Conservation (phyloP, 371 early-diverging fungal genomes). For the Mucor circinelloides region DNA sequence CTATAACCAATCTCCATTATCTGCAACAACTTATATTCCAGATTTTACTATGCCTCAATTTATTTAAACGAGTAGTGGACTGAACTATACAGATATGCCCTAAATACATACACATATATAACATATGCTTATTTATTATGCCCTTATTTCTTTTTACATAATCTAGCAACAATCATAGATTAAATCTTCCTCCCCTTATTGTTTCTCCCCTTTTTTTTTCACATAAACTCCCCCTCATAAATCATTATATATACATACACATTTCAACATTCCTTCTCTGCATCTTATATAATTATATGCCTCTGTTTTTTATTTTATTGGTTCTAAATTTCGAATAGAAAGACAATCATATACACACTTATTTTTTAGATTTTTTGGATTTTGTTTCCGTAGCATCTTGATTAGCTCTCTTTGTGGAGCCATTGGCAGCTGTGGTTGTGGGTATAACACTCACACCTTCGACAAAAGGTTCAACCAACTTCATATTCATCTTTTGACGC, state of each 20-base stretch:
- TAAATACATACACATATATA: background rate
- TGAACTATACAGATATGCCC: background rate
- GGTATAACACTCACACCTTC: slow-evolving; percentile 15
- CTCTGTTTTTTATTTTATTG: background rate
- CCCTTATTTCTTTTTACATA: background rate
- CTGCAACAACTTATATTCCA: slow-evolving; percentile 4
- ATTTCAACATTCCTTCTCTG: slow-evolving; percentile 17
- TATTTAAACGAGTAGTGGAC: background rate
- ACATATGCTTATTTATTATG: background rate
- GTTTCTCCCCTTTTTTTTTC: background rate
- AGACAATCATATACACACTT: background rate
- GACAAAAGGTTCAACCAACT: slow-evolving; percentile 63
- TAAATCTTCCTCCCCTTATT: background rate
- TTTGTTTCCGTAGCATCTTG: background rate
- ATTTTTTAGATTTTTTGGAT: slow-evolving; percentile 13
- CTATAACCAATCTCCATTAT: slow-evolving; percentile 11
- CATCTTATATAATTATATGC: slow-evolving; percentile 1
- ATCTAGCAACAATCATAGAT: background rate
- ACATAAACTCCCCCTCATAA: background rate
- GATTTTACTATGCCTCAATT: slow-evolving; percentile 10
- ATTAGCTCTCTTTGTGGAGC: slow-evolving; percentile 6
- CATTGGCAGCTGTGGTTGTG: background rate
- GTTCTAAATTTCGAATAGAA: background rate
- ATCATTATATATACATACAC: slow-evolving; percentile 3
- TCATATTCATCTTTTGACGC: slow-evolving; percentile 71